Base-by-base conservation (phyloP, 108 stramenopile genomes). In the Skeletonema potamos region DNA sequence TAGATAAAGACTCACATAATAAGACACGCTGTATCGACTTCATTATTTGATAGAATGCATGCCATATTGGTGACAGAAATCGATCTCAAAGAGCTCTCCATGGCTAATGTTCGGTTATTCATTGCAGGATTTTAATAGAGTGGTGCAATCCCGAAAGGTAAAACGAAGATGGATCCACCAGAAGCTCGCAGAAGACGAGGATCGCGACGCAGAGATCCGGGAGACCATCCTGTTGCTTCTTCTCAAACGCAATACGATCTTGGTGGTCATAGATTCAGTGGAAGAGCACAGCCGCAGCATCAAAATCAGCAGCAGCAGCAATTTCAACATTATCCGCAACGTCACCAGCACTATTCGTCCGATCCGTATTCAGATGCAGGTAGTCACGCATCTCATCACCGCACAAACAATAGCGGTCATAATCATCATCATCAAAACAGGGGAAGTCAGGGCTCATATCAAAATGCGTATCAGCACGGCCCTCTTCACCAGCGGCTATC, bases 331-430 rank as follows among this genome's bases (percentile, higher is more conserved):
- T 2, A 41, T 3, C 39, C 39, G 4, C 39, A 41, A 15, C 15
- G n/a, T 41, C 39, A 2, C 3, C 39, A 41, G 3, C 15, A 41
- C 18, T 51, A 51, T 51, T 51, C 48, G 6, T 10, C 64, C n/a
- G 64, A 64, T 48, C 64, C 64, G 1, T 64, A 64, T 48, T 43
- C 41, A 39, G 64, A 64, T 64, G 64, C 43, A 26, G 64, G 43
- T 27, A 64, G 64, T 29, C 64, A 64, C 24, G 64, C 46, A 22
- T 64, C 64, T 27, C 64, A 64, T 46, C 43, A 64, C 41, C 64
- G 43, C 18, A 44, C 3, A 1, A 18, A 20, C 6, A 41, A 37
- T 5, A 41, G 36, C 8, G 34, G 33, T 26, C 36, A 64, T 46
- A 27, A 44, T 64, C 64, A 64, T 43, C 44, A 44, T 37, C 32